These are phyloP conservation scores for Gentiana macrophylla DNA, from an alignment of 257 asterid species.

Conservation along the genomic window DNA sequence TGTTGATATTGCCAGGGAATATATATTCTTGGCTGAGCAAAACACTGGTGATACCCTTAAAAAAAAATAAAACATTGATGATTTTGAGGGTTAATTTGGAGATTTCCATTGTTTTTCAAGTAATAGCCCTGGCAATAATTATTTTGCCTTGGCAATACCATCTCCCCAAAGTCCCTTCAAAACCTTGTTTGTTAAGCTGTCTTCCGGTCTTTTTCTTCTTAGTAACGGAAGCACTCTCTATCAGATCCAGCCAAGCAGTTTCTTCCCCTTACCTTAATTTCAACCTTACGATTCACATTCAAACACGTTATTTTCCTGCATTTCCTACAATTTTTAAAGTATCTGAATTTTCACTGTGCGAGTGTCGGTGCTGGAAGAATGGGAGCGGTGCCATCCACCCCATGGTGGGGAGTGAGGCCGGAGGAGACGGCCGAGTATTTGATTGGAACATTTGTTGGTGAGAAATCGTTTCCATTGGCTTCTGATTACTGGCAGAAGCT, in stretches of 20 bases:
- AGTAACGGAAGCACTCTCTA: slow-evolving; percentile 1
- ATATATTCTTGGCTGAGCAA: too few relatives aligned
- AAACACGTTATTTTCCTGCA: neutral
- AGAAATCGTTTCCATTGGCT: slow-evolving; percentile 60
- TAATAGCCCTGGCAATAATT: too few relatives aligned
- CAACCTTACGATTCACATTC: slow-evolving; percentile 9
- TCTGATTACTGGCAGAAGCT: slow-evolving; percentile 99
- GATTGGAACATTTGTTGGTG: slow-evolving; percentile 67
- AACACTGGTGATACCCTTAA: too few relatives aligned
- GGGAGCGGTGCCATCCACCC: slow-evolving; percentile 93
- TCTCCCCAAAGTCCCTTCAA: slow-evolving; percentile 7
- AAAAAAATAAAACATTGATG: too few relatives aligned
- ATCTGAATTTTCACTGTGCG: neutral
- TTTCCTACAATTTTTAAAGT: too few relatives aligned
- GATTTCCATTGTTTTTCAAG: too few relatives aligned
- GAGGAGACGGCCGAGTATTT: slow-evolving; percentile 73
- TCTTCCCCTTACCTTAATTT: neutral
- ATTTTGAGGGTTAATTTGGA: too few relatives aligned
- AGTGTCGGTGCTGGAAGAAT: slow-evolving; percentile 22
- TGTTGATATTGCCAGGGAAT: too few relatives aligned
- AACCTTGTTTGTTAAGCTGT: slow-evolving; percentile 13
- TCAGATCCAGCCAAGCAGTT: slow-evolving; percentile 10
- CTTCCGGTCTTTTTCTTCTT: neutral
- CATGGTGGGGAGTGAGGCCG: slow-evolving; percentile 55
- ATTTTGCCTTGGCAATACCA: too few relatives aligned